These are phyloP conservation scores for Eucalyptus regnans DNA, from an alignment of 345 rosid genomes.

Conservation along the genomic window DNA sequence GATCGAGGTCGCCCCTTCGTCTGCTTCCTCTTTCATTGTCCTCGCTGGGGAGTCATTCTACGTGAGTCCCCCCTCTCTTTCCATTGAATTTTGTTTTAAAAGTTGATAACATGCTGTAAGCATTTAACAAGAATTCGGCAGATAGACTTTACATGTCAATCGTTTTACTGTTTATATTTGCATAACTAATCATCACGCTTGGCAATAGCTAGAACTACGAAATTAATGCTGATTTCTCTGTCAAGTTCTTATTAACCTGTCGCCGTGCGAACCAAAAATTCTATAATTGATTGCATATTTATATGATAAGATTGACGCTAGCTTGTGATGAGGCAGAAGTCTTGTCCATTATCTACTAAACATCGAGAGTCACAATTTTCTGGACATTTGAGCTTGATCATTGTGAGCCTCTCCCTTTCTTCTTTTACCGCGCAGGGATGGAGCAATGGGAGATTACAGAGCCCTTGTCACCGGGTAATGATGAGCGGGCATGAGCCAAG, in stretches of 20 bases:
- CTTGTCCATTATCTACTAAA: background rate
- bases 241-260: background rate
- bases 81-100: background rate
- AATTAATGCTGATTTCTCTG: background rate
- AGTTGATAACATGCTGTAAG: background rate
- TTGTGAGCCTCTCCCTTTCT: background rate
- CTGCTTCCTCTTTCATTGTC: too few species aligned
- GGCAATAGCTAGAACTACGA: too few species aligned
- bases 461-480: background rate
- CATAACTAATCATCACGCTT: too few species aligned
- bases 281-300: background rate
- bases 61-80: fast-evolving
- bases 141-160: background rate
- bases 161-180: background rate
- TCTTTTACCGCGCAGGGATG: background rate
- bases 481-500: background rate
- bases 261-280: background rate
- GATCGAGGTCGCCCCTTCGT: too few species aligned
- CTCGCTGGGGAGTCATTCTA: too few species aligned
- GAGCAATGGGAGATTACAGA: background rate
- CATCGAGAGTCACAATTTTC: background rate
- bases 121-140: background rate
- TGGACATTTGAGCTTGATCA: background rate
- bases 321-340: background rate
- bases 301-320: background rate